Base-by-base conservation (phyloP, 805 yeast genomes). In the Wickerhamiella galacta region DNA sequence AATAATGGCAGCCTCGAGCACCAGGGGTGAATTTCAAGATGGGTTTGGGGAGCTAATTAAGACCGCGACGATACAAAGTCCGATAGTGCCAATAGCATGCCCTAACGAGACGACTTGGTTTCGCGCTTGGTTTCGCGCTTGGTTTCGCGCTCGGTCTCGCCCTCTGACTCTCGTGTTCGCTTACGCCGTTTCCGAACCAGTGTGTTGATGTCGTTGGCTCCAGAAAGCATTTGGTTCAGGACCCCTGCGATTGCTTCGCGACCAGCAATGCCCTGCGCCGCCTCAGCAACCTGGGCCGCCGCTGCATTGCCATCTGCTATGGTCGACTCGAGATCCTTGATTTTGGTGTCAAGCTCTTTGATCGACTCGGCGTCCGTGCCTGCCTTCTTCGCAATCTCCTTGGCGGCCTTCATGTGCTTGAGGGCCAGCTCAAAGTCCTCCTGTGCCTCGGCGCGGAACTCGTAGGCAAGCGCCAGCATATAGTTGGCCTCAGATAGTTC, bases 401-500 rank as follows among this genome's bases (percentile, higher is more conserved):
- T 51, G 48, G 64, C 63, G 41, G 40, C 45, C 46, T 56, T 58
- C 33, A 68, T 68, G 45, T 65, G 59, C 26, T 52, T 60, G 16
- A 65, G 60, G 26, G 93, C 77, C 36, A 56, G 52, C 25, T 58
- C 50, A 51, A 74, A 61, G 30, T 75, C 69, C 1, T 62, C 61
- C 3, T 69, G 61, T 6, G 65, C 66, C 28, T 68, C 78, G n/a
- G 63, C 62, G 36, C 68, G 58, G 44, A 78, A 75, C 46, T 83
- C 95, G 36, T 69, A 58, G 0, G 93, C 90, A 31, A 82, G 58
- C 0, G 93, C 75, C 25, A 80, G 59, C 53, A 79, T 80, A 58
- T 74, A 83, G 52, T 78, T 78, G 0, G 82, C 73, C 51, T 82
- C 93, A 12, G 85, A 73, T 7, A 80, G 60, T 28, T 72, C 54